Conservation (phyloP, 345 rosid species). For the Firmiana major region DNA sequence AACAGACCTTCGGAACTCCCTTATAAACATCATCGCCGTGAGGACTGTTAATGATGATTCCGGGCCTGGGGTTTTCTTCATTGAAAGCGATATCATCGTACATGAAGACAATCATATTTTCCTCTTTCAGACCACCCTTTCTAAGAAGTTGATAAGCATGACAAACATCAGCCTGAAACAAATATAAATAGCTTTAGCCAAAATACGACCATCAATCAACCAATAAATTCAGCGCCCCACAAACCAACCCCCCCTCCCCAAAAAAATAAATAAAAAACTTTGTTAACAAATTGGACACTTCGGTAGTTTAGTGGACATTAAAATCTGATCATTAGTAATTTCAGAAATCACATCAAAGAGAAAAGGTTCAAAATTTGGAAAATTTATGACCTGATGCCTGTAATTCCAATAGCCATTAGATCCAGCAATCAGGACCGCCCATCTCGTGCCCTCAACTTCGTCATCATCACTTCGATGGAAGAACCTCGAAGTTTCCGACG, state of each 20-base stretch:
- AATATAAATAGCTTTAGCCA: not conserved
- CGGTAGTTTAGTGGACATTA: too few species aligned
- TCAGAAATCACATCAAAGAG: not conserved
- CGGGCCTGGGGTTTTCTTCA: conserved; percentile 82
- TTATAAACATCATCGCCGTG: conserved; percentile 80
- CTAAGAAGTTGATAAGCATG: conserved; percentile 94
- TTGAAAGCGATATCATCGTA: conserved; percentile 86
- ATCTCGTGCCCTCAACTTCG: conserved; percentile 65
- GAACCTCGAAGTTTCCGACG: conserved; percentile 62
- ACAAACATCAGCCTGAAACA: conserved; percentile 72
- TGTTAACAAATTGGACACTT: not conserved
- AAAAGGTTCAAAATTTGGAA: not conserved
- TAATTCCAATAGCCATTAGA: conserved; percentile 95
- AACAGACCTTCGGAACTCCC: conserved; percentile 85
- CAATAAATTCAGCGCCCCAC: not conserved
- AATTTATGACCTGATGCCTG: conserved; percentile 73
- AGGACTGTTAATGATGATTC: conserved; percentile 75
- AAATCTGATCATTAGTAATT: not conserved
- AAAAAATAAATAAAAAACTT: not conserved
- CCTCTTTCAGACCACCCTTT: conserved; percentile 92
- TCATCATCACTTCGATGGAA: conserved; percentile 36
- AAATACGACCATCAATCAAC: not conserved
- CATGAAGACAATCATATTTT: conserved; percentile 90
- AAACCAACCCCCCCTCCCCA: too few species aligned
- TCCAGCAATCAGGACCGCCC: conserved; percentile 97